Evolutionary conservation across 108 stramenopile genomes (phyloP).

Genomic region (Asterionellopsis glacialis): DNA sequence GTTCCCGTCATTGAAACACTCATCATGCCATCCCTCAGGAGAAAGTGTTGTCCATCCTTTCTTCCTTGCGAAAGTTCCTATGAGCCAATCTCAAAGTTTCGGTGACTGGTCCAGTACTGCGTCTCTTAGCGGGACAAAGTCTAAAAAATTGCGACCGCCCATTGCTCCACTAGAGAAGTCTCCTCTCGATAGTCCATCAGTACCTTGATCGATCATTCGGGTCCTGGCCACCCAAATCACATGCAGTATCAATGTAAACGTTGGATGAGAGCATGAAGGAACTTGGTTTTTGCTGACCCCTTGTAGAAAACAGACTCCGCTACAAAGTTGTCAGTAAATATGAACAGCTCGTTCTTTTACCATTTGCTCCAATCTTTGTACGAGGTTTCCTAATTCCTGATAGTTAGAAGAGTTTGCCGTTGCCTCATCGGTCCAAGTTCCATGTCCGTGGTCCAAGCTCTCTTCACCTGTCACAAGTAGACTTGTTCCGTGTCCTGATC

Average conservation of each 20-base stretch:
- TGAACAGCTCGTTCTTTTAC: conserved; percentile 21
- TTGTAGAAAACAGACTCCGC: conserved; percentile 24
- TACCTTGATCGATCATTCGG: conserved; percentile 29
- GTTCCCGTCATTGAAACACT: neutral
- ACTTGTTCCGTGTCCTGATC: conserved; percentile 23
- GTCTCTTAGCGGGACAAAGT: neutral
- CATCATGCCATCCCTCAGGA: neutral
- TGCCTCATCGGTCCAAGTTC: conserved; percentile 6
- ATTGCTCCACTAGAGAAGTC: conserved; percentile 33
- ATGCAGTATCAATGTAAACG: conserved; percentile 9
- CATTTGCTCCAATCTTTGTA: conserved; percentile 24
- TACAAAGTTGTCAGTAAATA: conserved; percentile 47
- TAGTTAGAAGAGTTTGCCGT: conserved; percentile 28
- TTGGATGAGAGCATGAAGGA: conserved; percentile 4
- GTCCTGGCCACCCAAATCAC: conserved; percentile 32
- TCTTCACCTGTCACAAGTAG: neutral
- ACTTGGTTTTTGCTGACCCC: conserved; percentile 17
- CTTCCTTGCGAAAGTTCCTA: neutral
- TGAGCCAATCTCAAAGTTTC: neutral
- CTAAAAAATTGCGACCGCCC: conserved; percentile 9
- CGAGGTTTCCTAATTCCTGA: conserved; percentile 21
- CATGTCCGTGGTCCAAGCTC: neutral
- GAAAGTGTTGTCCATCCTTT: neutral
- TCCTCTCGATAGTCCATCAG: conserved; percentile 32
- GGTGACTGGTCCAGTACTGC: neutral